phyloP scores from a whole-genome alignment of 1,139 yeast genomes.

The Yamadazyma triangularis region DNA sequence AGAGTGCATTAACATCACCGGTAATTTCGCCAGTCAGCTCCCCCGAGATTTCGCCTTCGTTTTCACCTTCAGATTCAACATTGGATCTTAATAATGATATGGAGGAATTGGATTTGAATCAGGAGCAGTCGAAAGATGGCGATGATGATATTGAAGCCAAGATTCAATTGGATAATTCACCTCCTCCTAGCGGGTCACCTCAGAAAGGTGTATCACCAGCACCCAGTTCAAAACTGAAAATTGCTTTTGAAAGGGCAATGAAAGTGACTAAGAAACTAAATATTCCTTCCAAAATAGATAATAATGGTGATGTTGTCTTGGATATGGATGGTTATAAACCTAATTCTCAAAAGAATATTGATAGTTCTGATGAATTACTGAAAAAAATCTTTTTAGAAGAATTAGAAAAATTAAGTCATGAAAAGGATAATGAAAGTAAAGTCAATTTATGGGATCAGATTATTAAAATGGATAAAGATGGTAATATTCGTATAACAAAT shows the following conservation, averaged over 20 bases:
- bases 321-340: conserved; percentile 98
- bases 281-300: conserved; percentile 84
- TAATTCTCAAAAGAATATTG: conserved; percentile 63
- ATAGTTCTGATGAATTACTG: conserved; percentile 65
- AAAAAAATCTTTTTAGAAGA: conserved; percentile 66
- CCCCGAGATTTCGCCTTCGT: conserved; percentile 51
- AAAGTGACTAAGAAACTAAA: conserved; percentile 69
- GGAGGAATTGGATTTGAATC: conserved; percentile 33
- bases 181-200: conserved; percentile 11
- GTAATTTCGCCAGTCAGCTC: conserved; percentile 79
- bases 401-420: conserved; percentile 21
- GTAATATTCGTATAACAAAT: conserved; percentile 12
- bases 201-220: conserved; percentile 15
- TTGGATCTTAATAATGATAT: conserved; percentile 15
- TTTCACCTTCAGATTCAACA: conserved; percentile 5
- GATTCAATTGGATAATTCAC: conserved; percentile 20
- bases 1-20: conserved; percentile 83
- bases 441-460: conserved; percentile 19
- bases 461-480: conserved; percentile 25
- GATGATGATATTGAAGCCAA: conserved; percentile 24
- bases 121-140: conserved; percentile 3
- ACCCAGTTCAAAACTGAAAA: conserved; percentile 26
- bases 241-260: conserved; percentile 61
- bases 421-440: conserved; percentile 14
- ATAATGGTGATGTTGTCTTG: conserved; percentile 83